phyloP scores from a whole-genome alignment of 345 rosid species.

The Theobroma cacao region DNA sequence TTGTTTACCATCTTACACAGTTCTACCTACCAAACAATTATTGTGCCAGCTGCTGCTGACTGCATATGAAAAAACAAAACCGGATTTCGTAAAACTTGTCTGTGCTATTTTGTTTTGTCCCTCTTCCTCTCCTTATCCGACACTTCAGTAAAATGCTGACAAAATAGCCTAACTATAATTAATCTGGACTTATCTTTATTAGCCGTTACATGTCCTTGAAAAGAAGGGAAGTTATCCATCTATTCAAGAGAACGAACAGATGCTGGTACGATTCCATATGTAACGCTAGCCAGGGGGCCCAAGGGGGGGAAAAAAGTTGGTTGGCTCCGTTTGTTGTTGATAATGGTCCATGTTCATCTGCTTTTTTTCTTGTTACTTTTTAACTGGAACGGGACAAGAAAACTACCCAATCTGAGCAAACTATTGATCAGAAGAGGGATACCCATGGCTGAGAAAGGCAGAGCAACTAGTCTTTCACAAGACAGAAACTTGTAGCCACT shows the following conservation, averaged over 20 bases:
- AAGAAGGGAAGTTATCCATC: background rate
- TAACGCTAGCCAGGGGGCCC: background rate
- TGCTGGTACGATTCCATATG: background rate
- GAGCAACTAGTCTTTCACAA: background rate
- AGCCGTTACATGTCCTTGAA: constrained; percentile 1
- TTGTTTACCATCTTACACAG: background rate
- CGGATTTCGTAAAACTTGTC: background rate
- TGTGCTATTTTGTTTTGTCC: background rate
- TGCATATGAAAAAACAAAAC: constrained; percentile 9
- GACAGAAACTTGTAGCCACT: background rate
- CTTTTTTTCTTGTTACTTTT: background rate
- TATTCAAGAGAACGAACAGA: background rate
- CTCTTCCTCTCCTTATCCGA: background rate
- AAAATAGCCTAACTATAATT: constrained; percentile 6
- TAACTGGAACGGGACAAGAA: background rate
- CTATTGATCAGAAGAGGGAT: background rate
- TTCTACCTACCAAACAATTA: constrained; percentile 26
- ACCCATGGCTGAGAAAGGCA: background rate
- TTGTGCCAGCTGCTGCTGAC: constrained; percentile 23
- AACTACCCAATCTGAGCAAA: background rate
- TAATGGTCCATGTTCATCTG: background rate
- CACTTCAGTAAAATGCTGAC: background rate
- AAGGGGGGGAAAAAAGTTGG: no score
- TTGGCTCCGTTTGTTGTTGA: background rate
- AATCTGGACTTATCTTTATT: background rate